Base-by-base conservation (phyloP, 305 asterid genomes). In the Fraxinus paxiana region DNA sequence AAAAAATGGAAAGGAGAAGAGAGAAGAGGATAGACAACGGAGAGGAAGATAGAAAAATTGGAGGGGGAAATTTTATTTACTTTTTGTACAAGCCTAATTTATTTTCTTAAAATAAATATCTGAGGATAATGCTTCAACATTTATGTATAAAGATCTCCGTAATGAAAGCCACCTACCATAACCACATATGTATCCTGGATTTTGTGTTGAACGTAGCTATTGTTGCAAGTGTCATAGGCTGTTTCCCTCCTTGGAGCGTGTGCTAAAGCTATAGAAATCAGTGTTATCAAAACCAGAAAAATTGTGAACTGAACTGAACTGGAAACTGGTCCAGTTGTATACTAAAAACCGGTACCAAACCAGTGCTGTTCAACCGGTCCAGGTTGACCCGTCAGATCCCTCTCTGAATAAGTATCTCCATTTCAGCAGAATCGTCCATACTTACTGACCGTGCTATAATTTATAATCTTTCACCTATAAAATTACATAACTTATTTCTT, bases 381-480 rank as follows among this genome's bases (percentile, higher is more conserved):
- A 2, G 34, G 72, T 24, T 63, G 34, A 63, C 34, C 72, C 1
- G 17, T 24, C 72, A 3, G 72, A 63, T 22, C 28, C n/a, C 72
- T 3, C 15, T 63, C 34, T 20, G 34, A 63, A 63, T 63, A 22
- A 24, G 28, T 24, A 63, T 13, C 73, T 65, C 73, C 73, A 65
- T 3, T 65, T 24, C n/a, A 4, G 35, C 34, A 28, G 73, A 12
- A 20, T 56, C 34, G 6, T 65, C 37, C 17, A 12, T 69, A 31
- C 18, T 9, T 12, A 24, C 37, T 6, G 18, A 12, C 6, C 17
- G 17, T 1, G 2, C 13, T 67, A 15, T 67, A 1, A 72, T 78
- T 37, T 18, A 70, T 73, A 78, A 71, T 76, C 77, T 74, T 77
- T 74, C 15, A 56, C 73, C 69, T 70, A 70, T 30, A 56, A 78